Conservation (phyloP, 1,284 basidiomycete genomes). For the Pseudozyma sp. region DNA sequence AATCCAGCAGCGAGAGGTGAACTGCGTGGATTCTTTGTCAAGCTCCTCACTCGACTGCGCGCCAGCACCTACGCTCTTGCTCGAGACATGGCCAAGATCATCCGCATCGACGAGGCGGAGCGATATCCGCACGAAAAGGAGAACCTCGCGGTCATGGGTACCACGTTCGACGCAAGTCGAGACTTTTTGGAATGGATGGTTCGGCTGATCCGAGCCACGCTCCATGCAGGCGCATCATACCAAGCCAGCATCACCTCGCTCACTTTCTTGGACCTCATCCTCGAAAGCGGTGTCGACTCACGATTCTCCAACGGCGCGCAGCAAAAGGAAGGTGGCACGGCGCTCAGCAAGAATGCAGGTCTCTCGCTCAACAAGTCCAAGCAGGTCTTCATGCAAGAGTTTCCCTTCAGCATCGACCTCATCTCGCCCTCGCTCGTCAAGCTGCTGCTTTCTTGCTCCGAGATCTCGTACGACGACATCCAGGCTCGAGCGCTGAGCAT, state of each 20-base stretch:
- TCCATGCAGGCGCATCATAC: conserved; percentile 64
- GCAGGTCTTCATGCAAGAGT: conserved; percentile 46
- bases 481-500: conserved; percentile 50
- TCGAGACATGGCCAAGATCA: conserved; percentile 41
- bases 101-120: conserved; percentile 35
- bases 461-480: conserved; percentile 61
- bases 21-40: conserved; percentile 56
- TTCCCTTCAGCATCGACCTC: conserved; percentile 39
- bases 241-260: conserved; percentile 54
- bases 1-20: conserved; percentile 57
- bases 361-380: conserved; percentile 57
- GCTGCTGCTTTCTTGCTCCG: conserved; percentile 52
- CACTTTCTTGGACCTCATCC: conserved; percentile 54
- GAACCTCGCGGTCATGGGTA: conserved; percentile 30
- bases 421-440: conserved; percentile 47
- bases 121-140: conserved; percentile 34
- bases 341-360: conserved; percentile 42
- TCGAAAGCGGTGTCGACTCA: conserved; percentile 52
- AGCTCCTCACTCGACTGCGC: conserved; percentile 59
- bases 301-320: conserved; percentile 22
- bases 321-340: conserved; percentile 12
- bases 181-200: conserved; percentile 44
- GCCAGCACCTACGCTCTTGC: conserved; percentile 51
- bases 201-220: conserved; percentile 31
- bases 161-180: conserved; percentile 29